Evolutionary conservation across 495 filamentous ascomycete species (phyloP), one percentile per base, ranked within the genome.

Genomic region (Lophium mytilinum): DNA sequence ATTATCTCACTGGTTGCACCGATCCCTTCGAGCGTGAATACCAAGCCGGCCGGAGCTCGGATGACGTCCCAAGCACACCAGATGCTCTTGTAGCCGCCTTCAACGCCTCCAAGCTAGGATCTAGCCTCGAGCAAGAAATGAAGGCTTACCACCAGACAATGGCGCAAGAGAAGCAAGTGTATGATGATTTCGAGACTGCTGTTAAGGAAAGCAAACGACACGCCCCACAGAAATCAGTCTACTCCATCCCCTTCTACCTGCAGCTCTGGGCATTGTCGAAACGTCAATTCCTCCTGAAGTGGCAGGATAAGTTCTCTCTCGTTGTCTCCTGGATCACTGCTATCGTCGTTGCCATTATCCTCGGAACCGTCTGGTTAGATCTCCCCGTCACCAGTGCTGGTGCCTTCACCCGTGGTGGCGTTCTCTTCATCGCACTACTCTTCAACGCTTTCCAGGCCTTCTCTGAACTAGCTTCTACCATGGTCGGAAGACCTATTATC

Each of bases 381-480:
- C 75, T 84, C 33, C 79, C 79, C 0, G 65, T 79, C 35, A 87
- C 83, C 0, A 83, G 81, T 12, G 80, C 79, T 49, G 86, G 82
- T 45, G 86, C 88, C 3, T 90, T 90, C 68, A 85, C 83, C 54
- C 80, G 88, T 64, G 86, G 87, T 55, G 88, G 87, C 71, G 73
- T 90, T 5, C 69, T 90, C 50, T 91, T 91, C 64, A 83, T 88
- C 52, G 72, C 83, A 46, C 76, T 91, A 19, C 70, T 91, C 24
- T 89, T 90, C 75, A 91, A 90, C 64, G 84, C 83, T 42, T 89
- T 90, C 69, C 83, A 88, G 64, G 83, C 86, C 18, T 90, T 90
- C 66, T 78, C 80, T 0, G 87, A 90, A 66, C 72, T 91, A 8
- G 83, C 81, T 9, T 69, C 73, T 1, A 86, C 85, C 0, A 90